A percentile compares a stretch with the other conserved stretches of the same genome.
Conservation (phyloP, 2,329 filamentous ascomycete species). For the Hypoxylon rubiginosum region DNA sequence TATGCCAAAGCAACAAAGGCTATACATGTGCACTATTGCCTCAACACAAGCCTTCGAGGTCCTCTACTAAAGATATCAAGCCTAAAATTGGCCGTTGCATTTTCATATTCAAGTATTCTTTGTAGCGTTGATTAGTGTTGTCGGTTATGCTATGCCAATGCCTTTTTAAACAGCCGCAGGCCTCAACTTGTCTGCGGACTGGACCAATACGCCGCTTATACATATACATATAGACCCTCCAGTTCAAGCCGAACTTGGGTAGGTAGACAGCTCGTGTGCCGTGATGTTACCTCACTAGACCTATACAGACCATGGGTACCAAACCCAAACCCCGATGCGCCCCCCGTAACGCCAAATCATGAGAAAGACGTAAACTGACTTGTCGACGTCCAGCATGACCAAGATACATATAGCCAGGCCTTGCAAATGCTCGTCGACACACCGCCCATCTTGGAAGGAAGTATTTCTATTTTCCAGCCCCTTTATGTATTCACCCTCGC, state of each 20-base stretch:
- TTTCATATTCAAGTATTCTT: background rate
- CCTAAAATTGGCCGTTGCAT: background rate
- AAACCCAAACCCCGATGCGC: background rate
- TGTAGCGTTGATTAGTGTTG: background rate
- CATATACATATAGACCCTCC: background rate
- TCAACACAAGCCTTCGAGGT: background rate
- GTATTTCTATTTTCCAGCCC: too few relatives aligned
- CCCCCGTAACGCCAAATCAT: background rate
- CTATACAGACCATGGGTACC: background rate
- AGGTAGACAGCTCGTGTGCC: background rate
- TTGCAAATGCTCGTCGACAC: background rate
- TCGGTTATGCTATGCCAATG: background rate
- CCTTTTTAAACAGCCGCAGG: background rate
- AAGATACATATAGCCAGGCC: too few relatives aligned
- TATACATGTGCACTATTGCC: background rate
- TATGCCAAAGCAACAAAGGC: background rate
- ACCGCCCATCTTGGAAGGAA: background rate
- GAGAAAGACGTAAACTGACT: background rate
- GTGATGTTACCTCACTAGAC: background rate
- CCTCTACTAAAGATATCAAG: background rate
- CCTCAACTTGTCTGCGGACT: background rate
- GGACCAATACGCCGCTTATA: slow-evolving; percentile 1
- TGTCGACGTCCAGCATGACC: background rate
- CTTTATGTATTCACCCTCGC: background rate
- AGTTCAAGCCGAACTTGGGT: background rate